Conservation (phyloP, 192 early-diverging fungal species). For the Podila minutissima region DNA sequence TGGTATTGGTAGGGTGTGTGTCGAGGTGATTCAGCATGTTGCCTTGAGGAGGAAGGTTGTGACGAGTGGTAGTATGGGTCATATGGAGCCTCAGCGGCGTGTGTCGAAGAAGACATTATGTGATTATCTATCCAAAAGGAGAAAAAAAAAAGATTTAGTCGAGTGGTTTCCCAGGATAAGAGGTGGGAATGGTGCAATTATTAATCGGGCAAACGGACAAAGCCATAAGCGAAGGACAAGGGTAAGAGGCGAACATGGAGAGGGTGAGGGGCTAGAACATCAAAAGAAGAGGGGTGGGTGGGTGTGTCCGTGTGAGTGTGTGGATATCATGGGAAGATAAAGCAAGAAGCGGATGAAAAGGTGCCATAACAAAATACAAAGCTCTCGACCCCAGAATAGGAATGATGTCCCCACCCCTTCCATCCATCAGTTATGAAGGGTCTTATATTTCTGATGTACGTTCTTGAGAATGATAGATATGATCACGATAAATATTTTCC, state of each 20-base stretch:
- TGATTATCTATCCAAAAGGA: not conserved
- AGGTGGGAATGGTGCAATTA: too few species aligned
- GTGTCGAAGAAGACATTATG: not conserved
- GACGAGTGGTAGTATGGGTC: conserved; percentile 21
- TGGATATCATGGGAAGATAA: not conserved
- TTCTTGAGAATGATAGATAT: too few species aligned
- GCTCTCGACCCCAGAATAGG: too few species aligned
- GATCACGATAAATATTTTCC: too few species aligned
- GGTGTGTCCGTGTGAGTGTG: not conserved
- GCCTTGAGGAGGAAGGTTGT: not conserved
- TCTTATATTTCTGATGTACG: too few species aligned
- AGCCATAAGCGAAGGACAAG: too few species aligned
- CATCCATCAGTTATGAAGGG: too few species aligned
- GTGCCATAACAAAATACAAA: too few species aligned
- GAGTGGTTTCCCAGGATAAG: not conserved
- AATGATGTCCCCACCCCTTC: too few species aligned
- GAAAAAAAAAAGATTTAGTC: not conserved
- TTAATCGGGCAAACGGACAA: too few species aligned
- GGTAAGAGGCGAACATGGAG: not conserved
- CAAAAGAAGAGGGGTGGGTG: not conserved
- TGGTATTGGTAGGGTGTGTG: not conserved
- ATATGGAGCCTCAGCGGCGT: conserved; percentile 11
- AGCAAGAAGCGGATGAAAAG: too few species aligned
- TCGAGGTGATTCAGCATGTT: not conserved
- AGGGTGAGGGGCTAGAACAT: not conserved